Evolutionary conservation across 2,329 filamentous ascomycete genomes (phyloP).

Genomic region (Aspergillus ochraceus): DNA sequence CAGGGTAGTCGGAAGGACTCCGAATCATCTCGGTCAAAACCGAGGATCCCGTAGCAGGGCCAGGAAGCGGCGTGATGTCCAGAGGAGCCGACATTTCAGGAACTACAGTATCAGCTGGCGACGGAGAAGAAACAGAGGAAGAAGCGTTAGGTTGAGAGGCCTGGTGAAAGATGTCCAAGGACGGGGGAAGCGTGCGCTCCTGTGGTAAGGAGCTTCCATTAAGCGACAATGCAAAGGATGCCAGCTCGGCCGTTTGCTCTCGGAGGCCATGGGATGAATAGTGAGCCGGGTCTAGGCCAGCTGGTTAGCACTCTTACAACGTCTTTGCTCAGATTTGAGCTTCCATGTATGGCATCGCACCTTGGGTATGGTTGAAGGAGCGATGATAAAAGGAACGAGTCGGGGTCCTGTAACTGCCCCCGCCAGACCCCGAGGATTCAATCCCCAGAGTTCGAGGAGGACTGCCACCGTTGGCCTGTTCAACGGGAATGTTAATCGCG

Average conservation of each 20-base stretch:
- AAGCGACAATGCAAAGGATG: conserved; percentile 71
- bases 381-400: conserved; percentile 47
- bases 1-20: conserved; percentile 33
- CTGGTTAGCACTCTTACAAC: conserved; percentile 20
- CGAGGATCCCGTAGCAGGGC: conserved; percentile 41
- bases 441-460: conserved; percentile 26
- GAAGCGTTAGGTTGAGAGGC: conserved; percentile 6
- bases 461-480: conserved; percentile 30
- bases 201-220: conserved; percentile 27
- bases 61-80: conserved; percentile 16
- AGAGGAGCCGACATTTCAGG: conserved; percentile 11
- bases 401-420: conserved; percentile 40
- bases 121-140: conserved; percentile 15
- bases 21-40: conserved; percentile 54
- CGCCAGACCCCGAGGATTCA: conserved; percentile 31
- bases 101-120: conserved; percentile 20
- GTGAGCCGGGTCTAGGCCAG: conserved; percentile 64
- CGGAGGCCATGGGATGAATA: conserved; percentile 75
- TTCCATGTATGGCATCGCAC: conserved; percentile 23
- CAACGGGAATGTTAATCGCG: conserved; percentile 24
- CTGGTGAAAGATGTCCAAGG: conserved; percentile 31
- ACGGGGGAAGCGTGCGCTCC: conserved; percentile 28
- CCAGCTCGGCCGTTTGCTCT: conserved; percentile 83
- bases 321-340: neutral
- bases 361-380: conserved; percentile 44